Evolutionary conservation across 768 basidiomycete species (phyloP), one percentile per base, ranked within the genome.

Genomic region (Cyathus striatus): DNA sequence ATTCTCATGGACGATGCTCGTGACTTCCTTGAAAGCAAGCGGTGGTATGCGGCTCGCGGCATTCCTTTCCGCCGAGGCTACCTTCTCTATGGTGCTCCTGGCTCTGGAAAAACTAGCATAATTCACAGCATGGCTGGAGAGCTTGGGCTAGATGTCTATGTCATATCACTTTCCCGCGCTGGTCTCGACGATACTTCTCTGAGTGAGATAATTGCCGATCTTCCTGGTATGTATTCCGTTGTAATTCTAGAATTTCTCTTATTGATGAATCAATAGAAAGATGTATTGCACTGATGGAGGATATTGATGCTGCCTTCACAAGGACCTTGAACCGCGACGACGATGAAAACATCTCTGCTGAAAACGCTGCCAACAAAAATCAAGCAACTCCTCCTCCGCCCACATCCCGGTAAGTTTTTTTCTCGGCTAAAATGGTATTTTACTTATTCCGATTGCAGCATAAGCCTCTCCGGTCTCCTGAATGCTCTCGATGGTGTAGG

Each of bases 61-160:
- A 89, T 90, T 45, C 88, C 89, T 1, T 90, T 86, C 65, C 79
- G 86, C 16, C 71, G 87, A 10, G 88, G 89, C 10, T 87, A 86
- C 55, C 72, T 89, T n/a, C 68, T 88, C 17, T 75, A 86, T 50
- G 87, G 87, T 17, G 81, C 75, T 4, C 85, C 86, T 23, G 86
- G 87, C 5, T 78, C 82, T 6, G 87, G 89, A 1, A 91, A 89
- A 55, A 88, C 86, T 0, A 83, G 81, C 22, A 71, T 89, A 39
- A 89, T 88, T 41, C 82, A 87, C 49, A 74, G 78, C 36, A 64
- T 90, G 5, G 86, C 87, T 1, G 86, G 87, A n/a, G 86, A 87
- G 56, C 74, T 90, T 17, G 76, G 73, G 3, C 68, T 91, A 27
- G 74, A 86, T 51, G 75, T 90, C 20, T 89, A 86, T 60, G 75